Evolutionary conservation across 306 rosid species (phyloP).

Genomic region (Purshia tridentata): DNA sequence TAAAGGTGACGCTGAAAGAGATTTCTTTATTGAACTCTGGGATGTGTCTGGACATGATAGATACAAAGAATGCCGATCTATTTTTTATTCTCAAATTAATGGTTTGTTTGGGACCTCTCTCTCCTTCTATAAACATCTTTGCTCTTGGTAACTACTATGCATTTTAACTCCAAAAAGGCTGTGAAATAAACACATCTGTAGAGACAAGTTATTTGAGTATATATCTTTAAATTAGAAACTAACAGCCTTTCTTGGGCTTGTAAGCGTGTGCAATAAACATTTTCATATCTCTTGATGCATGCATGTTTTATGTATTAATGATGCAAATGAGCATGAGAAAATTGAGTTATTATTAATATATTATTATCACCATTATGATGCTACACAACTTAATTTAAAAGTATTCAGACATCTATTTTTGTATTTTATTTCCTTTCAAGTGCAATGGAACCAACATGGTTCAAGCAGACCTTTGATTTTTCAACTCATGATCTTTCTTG

Average conservation of each 20-base stretch:
- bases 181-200: no score
- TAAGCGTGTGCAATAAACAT: background rate
- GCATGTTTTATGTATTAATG: background rate
- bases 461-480: slow-evolving; percentile 18
- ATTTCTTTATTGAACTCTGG: slow-evolving; percentile 95
- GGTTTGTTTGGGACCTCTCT: slow-evolving; percentile 47
- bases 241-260: slow-evolving; percentile 10
- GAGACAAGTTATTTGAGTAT: background rate
- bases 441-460: slow-evolving; percentile 11
- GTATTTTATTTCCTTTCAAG: slow-evolving; percentile 4
- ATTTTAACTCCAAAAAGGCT: slow-evolving; percentile 4
- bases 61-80: slow-evolving; percentile 90
- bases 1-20: slow-evolving; percentile 82
- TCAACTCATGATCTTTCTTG: slow-evolving; percentile 19
- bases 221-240: slow-evolving; percentile 2
- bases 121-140: slow-evolving; percentile 6
- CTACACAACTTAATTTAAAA: background rate
- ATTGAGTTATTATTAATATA: background rate
- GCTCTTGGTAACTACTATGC: slow-evolving; percentile 12
- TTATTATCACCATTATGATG: background rate
- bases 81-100: slow-evolving; percentile 87
- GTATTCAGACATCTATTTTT: background rate
- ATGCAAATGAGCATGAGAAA: background rate
- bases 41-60: slow-evolving; percentile 98
- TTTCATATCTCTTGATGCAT: slow-evolving; percentile 1